These are phyloP conservation scores for Orbilia ellipsospora DNA, from an alignment of 2,329 filamentous ascomycete species.

Conservation along the genomic window DNA sequence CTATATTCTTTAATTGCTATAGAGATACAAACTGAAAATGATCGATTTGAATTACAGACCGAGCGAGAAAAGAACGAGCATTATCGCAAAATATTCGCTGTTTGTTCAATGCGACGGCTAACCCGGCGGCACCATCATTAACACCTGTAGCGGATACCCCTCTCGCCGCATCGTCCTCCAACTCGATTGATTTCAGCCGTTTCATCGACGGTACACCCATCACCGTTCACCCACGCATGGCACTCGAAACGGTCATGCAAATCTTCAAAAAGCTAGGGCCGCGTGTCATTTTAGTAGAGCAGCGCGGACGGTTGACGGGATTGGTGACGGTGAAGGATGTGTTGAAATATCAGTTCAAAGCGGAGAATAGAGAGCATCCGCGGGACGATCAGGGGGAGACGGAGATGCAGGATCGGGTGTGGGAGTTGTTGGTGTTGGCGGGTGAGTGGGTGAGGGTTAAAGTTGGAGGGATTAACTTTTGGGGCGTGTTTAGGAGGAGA, in stretches of 20 bases:
- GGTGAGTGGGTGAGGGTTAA: slow-evolving; percentile 72
- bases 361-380: slow-evolving; percentile 83
- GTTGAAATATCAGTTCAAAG: slow-evolving; percentile 96
- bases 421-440: slow-evolving; percentile 68
- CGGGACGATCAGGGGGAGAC: slow-evolving; percentile 68
- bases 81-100: slow-evolving; percentile 77
- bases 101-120: slow-evolving; percentile 68
- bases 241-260: slow-evolving; percentile 97
- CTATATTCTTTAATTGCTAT: neutral
- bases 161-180: slow-evolving; percentile 68
- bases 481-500: slow-evolving; percentile 59
- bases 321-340: slow-evolving; percentile 97
- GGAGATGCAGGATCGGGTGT: slow-evolving; percentile 74
- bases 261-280: slow-evolving; percentile 98
- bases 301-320: slow-evolving; percentile 82
- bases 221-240: slow-evolving; percentile 87
- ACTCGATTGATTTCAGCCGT: slow-evolving; percentile 79
- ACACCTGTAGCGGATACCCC: slow-evolving; percentile 62
- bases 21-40: no score
- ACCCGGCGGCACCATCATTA: slow-evolving; percentile 57
- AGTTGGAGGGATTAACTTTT: slow-evolving; percentile 61
- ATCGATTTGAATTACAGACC: slow-evolving; percentile 33
- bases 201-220: slow-evolving; percentile 92
- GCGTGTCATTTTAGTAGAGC: slow-evolving; percentile 89
- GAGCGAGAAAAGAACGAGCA: slow-evolving; percentile 75